Evolutionary conservation across 2,329 filamentous ascomycete genomes (phyloP).

Genomic region (Alternaria tenuissima): DNA sequence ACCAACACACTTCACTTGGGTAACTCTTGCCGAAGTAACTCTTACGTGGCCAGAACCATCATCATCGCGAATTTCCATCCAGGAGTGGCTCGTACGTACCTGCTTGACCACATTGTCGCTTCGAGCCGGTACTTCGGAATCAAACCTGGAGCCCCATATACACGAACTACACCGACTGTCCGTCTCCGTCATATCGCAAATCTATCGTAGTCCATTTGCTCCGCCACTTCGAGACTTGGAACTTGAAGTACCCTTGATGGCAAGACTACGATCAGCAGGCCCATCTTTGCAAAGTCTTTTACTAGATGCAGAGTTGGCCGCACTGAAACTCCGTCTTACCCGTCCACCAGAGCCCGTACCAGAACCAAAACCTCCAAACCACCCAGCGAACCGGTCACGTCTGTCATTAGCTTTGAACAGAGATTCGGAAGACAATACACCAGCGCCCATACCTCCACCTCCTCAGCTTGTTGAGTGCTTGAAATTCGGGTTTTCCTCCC

Average conservation of each 20-base stretch:
- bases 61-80: constrained; percentile 61
- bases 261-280: constrained; percentile 65
- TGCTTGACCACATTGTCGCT: constrained; percentile 70
- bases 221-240: constrained; percentile 67
- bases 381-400: constrained; percentile 38
- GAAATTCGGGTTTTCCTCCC: constrained; percentile 78
- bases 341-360: constrained; percentile 27
- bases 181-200: constrained; percentile 69
- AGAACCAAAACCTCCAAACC: constrained; percentile 32
- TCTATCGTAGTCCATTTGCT: constrained; percentile 71
- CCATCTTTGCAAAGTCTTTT: constrained; percentile 78
- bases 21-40: constrained; percentile 70
- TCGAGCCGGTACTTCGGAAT: constrained; percentile 45
- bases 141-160: constrained; percentile 55
- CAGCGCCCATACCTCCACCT: constrained; percentile 61
- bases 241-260: constrained; percentile 75
- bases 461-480: constrained; percentile 84
- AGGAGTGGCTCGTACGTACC: constrained; percentile 72
- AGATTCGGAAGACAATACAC: constrained; percentile 41
- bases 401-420: constrained; percentile 42
- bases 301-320: constrained; percentile 78
- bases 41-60: constrained; percentile 59
- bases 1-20: constrained; percentile 74
- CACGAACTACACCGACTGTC: constrained; percentile 75
- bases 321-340: constrained; percentile 68